Evolutionary conservation across 805 yeast species (phyloP).

Genomic region (Barnettozyma botsteinii): DNA sequence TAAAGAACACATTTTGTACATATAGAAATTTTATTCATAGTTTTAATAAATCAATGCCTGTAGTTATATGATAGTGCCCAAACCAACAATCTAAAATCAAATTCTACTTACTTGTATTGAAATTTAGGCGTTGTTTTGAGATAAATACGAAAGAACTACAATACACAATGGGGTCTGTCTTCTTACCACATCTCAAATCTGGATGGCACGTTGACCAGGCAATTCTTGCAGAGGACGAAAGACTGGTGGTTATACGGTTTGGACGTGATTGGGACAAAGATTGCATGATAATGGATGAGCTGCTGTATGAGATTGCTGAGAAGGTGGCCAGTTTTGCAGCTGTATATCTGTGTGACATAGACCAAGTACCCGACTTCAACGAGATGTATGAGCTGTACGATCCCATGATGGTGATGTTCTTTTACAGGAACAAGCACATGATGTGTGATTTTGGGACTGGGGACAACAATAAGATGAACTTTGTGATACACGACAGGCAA

Average conservation of each 20-base stretch:
- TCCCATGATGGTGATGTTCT: constrained; percentile 90
- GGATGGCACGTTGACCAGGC: constrained; percentile 99
- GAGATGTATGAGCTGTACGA: constrained; percentile 86
- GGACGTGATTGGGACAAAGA: constrained; percentile 74
- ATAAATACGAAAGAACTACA: background rate
- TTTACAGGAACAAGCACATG: constrained; percentile 90
- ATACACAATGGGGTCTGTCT: constrained; percentile 64
- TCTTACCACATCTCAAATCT: constrained; percentile 70
- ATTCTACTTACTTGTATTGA: too few species aligned
- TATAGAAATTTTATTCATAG: background rate
- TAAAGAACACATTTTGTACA: constrained; percentile 1
- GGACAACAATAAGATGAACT: constrained; percentile 89
- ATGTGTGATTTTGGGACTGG: constrained; percentile 99
- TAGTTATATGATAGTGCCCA: background rate
- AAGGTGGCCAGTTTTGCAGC: constrained; percentile 84
- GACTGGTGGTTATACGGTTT: constrained; percentile 82
- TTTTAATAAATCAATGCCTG: too few species aligned
- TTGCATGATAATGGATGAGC: constrained; percentile 88
- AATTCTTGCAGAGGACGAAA: constrained; percentile 84
- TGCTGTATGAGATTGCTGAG: constrained; percentile 72
- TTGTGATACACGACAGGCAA: constrained; percentile 70
- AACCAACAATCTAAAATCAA: background rate
- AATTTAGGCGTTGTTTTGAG: too few species aligned
- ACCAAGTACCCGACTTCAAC: constrained; percentile 85
- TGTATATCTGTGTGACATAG: constrained; percentile 82